Evolutionary conservation across 2,329 filamentous ascomycete genomes (phyloP), one percentile per base, ranked within the genome.

Genomic region (Curvularia lunata): DNA sequence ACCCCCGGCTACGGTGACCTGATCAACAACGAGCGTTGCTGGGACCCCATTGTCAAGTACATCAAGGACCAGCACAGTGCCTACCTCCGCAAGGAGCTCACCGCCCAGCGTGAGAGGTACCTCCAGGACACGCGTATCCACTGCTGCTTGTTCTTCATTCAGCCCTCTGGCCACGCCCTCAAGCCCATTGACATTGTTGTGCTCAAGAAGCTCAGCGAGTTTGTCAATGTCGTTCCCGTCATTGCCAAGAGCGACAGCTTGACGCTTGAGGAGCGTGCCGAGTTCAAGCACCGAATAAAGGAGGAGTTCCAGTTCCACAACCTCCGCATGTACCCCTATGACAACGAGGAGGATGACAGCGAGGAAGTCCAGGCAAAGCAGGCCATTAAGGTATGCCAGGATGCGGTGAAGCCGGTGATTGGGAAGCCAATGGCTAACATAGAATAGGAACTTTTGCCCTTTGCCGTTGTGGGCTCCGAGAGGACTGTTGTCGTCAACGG

Each of bases 31-130:
- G 95, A 99, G 83, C 91, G 95, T 86, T 99, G 95, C 88, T 99
- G 95, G 95, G 95, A 99, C 78, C 95, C 95, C 64, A 99, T 99
- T 79, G 94, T 99, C 85, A 99, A 99, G 85, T 99, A 99, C 83
- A 99, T 99, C 86, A 99, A 99, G 86, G 95, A 99, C 82, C 95
- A 99, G 85, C 95, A 99, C 85, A 97, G 92, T 52, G 94, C 95
- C 74, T 99, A 98, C 84, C 88, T 99, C 71, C 91, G 95, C 81
- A 99, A 99, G 86, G 95, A 99, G 82, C 92, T 99, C 75, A 98
- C 95, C 54, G 95, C 95, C 69, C 95, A 99, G 85, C 91, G 95
- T 82, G 95, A 99, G 83, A 90, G 95, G 75, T 99, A 99, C 81
- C 97, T 99, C 70, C 94, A 97, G 84, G 95, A 99, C 81, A 99